Evolutionary conservation across 2,329 filamentous ascomycete species (phyloP).

Genomic region (Nakataea oryzae): DNA sequence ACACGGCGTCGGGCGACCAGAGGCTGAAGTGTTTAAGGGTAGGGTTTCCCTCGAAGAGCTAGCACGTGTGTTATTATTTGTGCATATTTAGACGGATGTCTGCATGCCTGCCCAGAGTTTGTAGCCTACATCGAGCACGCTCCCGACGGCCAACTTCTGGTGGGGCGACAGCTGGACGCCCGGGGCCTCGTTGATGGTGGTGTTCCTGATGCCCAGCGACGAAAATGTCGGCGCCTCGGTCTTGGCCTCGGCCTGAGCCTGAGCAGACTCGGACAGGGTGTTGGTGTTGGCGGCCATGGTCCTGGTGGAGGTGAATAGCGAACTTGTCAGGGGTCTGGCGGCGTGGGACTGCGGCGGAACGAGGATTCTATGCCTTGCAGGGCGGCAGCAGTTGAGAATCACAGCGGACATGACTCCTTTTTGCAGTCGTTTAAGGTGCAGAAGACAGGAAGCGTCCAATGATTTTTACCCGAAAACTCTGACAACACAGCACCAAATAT

Average conservation of each 20-base stretch:
- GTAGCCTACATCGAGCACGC: conserved; percentile 40
- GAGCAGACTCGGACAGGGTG: conserved; percentile 16
- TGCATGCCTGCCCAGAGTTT: not conserved
- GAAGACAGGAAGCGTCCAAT: not conserved
- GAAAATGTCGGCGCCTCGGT: conserved; percentile 11
- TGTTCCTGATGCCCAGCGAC: conserved; percentile 36
- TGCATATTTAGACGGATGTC: not conserved
- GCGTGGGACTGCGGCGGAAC: not conserved
- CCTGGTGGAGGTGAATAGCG: not conserved
- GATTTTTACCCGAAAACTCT: not conserved
- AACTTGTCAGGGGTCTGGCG: not conserved
- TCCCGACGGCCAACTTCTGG: conserved; percentile 45
- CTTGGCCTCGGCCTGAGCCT: conserved; percentile 10
- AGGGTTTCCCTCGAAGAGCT: conserved; percentile 50
- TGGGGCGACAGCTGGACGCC: conserved; percentile 37
- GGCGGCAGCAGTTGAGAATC: not conserved
- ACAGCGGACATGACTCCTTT: not conserved
- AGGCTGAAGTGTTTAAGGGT: conserved; percentile 47
- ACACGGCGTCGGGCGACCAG: conserved; percentile 47
- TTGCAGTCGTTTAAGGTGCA: not conserved
- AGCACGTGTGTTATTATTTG: not conserved
- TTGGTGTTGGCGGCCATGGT: conserved; percentile 18
- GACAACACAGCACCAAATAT: not conserved
- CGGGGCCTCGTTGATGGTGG: conserved; percentile 36
- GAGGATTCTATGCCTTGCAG: not conserved